These are phyloP conservation scores for Crucibulum cyathiforme DNA, from an alignment of 1,284 basidiomycete species.

Conservation along the genomic window DNA sequence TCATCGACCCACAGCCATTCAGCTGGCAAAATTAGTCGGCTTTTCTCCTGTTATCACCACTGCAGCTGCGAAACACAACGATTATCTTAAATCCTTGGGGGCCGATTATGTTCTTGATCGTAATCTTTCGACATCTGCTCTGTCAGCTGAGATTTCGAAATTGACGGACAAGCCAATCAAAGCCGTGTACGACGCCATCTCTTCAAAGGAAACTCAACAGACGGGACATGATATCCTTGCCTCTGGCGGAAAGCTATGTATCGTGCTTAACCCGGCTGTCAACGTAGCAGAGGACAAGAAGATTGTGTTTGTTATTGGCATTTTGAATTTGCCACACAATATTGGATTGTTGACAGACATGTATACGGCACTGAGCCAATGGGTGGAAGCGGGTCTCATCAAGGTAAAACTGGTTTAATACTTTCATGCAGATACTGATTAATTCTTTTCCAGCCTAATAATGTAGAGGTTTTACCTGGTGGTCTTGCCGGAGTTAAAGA, in stretches of 20 bases:
- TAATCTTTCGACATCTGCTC: constrained; percentile 23
- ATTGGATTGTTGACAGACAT: constrained; percentile 23
- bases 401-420: constrained; percentile 30
- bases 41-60: constrained; percentile 56
- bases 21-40: constrained; percentile 43
- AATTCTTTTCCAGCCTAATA: constrained; percentile 38
- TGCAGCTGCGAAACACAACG: constrained; percentile 50
- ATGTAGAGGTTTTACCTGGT: constrained; percentile 48
- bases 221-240: constrained; percentile 18
- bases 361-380: constrained; percentile 27
- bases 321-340: constrained; percentile 20
- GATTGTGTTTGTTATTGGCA: constrained; percentile 13
- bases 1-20: constrained; percentile 48
- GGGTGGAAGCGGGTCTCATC: constrained; percentile 41
- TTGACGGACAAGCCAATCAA: constrained; percentile 37
- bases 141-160: constrained; percentile 33
- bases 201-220: constrained; percentile 25
- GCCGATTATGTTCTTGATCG: constrained; percentile 61
- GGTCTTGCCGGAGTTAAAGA: constrained; percentile 52
- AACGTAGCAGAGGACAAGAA: constrained; percentile 5
- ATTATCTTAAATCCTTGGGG: constrained; percentile 53
- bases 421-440: background rate
- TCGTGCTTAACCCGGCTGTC: constrained; percentile 10
- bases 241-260: constrained; percentile 16
- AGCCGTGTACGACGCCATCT: constrained; percentile 49